Percentiles rank a stretch among this genome's conserved stretches.
Evolutionary conservation across 75 land plant species (phyloP).

Genomic region (Sequoiadendron giganteum): DNA sequence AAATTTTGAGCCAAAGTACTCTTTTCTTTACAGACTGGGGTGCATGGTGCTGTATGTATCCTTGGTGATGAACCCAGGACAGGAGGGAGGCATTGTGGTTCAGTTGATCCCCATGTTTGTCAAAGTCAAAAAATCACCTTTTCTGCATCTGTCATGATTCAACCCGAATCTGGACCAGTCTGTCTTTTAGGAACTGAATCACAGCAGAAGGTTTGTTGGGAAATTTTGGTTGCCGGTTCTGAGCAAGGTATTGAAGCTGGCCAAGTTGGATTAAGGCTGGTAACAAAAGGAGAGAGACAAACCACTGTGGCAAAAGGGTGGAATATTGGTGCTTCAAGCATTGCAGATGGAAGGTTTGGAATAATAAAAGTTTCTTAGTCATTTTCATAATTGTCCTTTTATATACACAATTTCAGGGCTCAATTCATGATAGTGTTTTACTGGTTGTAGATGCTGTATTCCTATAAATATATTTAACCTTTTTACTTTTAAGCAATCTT

Average conservation of each 20-base stretch:
- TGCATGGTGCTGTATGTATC: constrained; percentile 87
- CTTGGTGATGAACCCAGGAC: constrained; percentile 93
- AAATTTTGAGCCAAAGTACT: neutral
- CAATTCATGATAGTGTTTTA: neutral
- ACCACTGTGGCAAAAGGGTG: constrained; percentile 81
- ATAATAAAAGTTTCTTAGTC: neutral
- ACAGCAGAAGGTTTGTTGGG: constrained; percentile 77
- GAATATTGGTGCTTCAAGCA: constrained; percentile 79
- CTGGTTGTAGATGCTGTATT: neutral
- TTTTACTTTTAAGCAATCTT: neutral
- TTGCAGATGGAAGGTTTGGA: constrained; percentile 97
- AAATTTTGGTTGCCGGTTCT: constrained; percentile 90
- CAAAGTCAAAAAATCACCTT: constrained; percentile 72
- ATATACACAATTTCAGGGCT: neutral
- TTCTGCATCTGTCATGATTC: constrained; percentile 88
- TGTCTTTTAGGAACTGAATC: constrained; percentile 92
- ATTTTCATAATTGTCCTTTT: neutral
- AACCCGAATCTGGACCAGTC: constrained; percentile 99
- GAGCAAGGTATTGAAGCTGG: constrained; percentile 99
- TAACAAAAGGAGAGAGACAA: constrained; percentile 91
- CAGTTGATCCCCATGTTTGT: constrained; percentile 76
- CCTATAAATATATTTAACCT: neutral
- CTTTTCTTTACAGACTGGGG: constrained; percentile 61
- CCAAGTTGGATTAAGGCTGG: constrained; percentile 89
- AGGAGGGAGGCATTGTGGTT: constrained; percentile 79